A percentile compares a stretch with the other conserved stretches of the same genome.
phyloP scores from a whole-genome alignment of 2,329 filamentous ascomycete species.

The Talaromyces piceae region DNA sequence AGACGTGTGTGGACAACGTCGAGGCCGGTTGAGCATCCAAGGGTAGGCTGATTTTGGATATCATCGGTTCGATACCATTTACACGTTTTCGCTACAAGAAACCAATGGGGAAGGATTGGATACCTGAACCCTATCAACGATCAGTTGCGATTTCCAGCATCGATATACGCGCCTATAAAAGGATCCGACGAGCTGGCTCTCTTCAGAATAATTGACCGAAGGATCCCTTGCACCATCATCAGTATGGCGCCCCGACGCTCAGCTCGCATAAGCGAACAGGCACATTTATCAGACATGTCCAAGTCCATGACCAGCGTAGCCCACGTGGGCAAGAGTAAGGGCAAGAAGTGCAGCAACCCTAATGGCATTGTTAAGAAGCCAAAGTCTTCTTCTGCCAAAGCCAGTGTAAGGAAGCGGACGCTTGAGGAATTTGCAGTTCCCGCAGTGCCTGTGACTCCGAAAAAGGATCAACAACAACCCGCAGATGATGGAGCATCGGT shows the following conservation, averaged over 20 bases:
- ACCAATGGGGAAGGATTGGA: too few species aligned
- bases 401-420: not conserved
- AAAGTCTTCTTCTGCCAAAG: slow-evolving; percentile 4
- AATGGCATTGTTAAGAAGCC: slow-evolving; percentile 23
- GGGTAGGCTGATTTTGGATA: not conserved
- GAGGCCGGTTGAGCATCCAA: too few species aligned
- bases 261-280: slow-evolving; percentile 34
- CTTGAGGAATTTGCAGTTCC: slow-evolving; percentile 12
- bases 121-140: not conserved
- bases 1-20: too few species aligned
- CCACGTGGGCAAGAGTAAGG: slow-evolving; percentile 11
- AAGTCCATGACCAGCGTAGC: not conserved
- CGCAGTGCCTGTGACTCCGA: slow-evolving; percentile 22
- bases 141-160: not conserved
- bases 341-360: slow-evolving; percentile 18
- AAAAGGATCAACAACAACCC: slow-evolving; percentile 16
- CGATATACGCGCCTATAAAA: not conserved
- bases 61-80: too few species aligned
- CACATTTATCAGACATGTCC: slow-evolving; percentile 10
- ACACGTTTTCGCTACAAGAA: too few species aligned
- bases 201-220: not conserved
- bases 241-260: slow-evolving; percentile 49
- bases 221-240: not conserved
- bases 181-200: not conserved
- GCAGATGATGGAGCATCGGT: slow-evolving; percentile 2